Evolutionary conservation across 2,329 filamentous ascomycete genomes (phyloP), one percentile per base, ranked within the genome.

Genomic region (Hypoxylon sp.): DNA sequence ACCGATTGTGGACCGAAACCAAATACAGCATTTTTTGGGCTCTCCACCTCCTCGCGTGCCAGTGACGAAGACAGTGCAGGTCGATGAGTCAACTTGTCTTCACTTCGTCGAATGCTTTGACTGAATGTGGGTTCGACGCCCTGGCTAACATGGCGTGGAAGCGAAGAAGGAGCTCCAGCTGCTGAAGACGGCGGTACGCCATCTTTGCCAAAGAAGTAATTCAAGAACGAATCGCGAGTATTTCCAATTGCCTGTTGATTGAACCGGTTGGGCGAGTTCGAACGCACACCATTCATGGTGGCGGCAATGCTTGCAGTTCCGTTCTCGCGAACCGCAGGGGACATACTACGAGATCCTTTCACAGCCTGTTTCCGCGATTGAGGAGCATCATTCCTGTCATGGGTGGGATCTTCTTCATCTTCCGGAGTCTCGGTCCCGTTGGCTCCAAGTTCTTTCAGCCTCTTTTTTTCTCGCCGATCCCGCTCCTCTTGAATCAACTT

Each of bases 201-300:
- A 68, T 99, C 96, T 78, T 99, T 98, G 74, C 96, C 94, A 76
- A 99, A 99, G 82, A 99, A 99, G 81, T 99, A 99, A 81, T 95
- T 98, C 68, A 99, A 81, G 84, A 99, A 99, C 0, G 94, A 97
- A 81, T 99, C 96, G 68, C 91, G 89, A 43, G 93, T 89, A 66
- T 83, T 87, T 62, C 90, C 90, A 53, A 86, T 79, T 3, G 83
- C 83, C 70, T 89, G 87, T 25, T 84, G 84, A 70, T 88, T 88
- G 69, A 91, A 86, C 59, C 86, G 85, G 28, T 88, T 85, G 10
- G 90, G 89, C 46, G 90, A 91, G 32, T 82, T 82, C 36, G 88
- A 84, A 59, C 91, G 85, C 62, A 80, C 80, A 10, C 91, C 90
- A 72, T 93, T 94, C 74, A 94, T 81, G 10, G 90, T 86, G 32